Conservation (phyloP, 2,329 filamentous ascomycete species). For the Amylocarpus encephaloides region DNA sequence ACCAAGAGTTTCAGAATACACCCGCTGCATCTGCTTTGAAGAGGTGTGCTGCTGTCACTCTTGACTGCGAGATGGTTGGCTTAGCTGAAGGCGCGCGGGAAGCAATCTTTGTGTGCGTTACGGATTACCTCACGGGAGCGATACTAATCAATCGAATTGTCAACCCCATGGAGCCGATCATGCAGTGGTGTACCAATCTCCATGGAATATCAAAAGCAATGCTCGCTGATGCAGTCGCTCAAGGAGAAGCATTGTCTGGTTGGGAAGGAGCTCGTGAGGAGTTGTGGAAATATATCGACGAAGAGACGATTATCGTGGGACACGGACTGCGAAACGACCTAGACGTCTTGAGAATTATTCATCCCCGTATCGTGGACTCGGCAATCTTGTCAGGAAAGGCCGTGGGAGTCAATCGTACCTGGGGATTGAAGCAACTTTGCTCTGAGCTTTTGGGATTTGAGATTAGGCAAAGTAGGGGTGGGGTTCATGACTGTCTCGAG, state of each 20-base stretch:
- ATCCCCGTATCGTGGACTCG: constrained; percentile 40
- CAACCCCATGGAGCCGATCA: constrained; percentile 30
- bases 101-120: constrained; percentile 34
- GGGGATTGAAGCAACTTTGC: constrained; percentile 34
- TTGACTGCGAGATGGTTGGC: constrained; percentile 46
- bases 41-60: constrained; percentile 33
- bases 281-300: constrained; percentile 38
- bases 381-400: constrained; percentile 35
- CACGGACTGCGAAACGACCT: constrained; percentile 43
- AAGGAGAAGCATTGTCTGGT: constrained; percentile 33
- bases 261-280: constrained; percentile 38
- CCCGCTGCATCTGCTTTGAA: constrained; percentile 5
- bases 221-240: constrained; percentile 30
- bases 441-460: constrained; percentile 32
- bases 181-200: constrained; percentile 34
- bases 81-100: constrained; percentile 29
- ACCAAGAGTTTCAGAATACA: constrained; percentile 12
- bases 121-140: constrained; percentile 43
- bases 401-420: constrained; percentile 26
- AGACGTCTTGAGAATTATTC: constrained; percentile 37
- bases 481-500: constrained; percentile 43
- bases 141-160: constrained; percentile 40
- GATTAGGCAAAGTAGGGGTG: constrained; percentile 32
- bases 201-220: constrained; percentile 35
- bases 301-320: constrained; percentile 41